Evolutionary conservation across 768 basidiomycete genomes (phyloP), one percentile per base, ranked within the genome.

Genomic region (Podaxis sp.): DNA sequence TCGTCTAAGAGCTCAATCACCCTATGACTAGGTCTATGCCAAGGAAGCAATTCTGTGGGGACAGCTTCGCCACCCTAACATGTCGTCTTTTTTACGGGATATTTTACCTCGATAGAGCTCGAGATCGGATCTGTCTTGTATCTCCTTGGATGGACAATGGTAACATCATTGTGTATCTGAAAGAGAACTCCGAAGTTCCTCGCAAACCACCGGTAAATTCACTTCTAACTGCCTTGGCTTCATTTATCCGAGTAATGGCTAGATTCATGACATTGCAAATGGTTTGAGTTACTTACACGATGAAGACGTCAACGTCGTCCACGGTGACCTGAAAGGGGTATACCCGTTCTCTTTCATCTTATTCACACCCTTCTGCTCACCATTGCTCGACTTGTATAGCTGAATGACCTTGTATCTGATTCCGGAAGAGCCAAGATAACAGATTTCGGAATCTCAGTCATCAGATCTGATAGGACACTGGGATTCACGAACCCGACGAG

Each of bases 1-100:
- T 60, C 6, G 40, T 67, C 25, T 25, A 70, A 15, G 71, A 68
- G 67, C 72, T 71, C 25, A 49, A 29, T 54, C 64, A 11, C 68
- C 65, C 49, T 65, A 8, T n/a, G 11, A 4, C 38, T 27, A 59
- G 58, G 9, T 40, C 11, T 56, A 29, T 25, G 46, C 53, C 5
- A 56, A 47, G 25, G 63, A 64, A 38, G 58, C 53, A 8, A 64
- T 64, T 19, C 33, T 43, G 22, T 60, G 58, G 58, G 38, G 40
- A 8, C 52, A 49, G 15, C 57, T 64, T 8, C 12, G 3, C 1
- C 58, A 64, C 36, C 33, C 58, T 2, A 64, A 60, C 36, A 38
- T 64, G 6, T 15, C 36, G 0, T 53, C 63, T 6, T 60, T n/a
- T 64, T 27, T 64, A 64, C n/a, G 63, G 58, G 12, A 50, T 64